Conservation (phyloP, 2,329 filamentous ascomycete genomes). For the Xylariaceae sp. region DNA sequence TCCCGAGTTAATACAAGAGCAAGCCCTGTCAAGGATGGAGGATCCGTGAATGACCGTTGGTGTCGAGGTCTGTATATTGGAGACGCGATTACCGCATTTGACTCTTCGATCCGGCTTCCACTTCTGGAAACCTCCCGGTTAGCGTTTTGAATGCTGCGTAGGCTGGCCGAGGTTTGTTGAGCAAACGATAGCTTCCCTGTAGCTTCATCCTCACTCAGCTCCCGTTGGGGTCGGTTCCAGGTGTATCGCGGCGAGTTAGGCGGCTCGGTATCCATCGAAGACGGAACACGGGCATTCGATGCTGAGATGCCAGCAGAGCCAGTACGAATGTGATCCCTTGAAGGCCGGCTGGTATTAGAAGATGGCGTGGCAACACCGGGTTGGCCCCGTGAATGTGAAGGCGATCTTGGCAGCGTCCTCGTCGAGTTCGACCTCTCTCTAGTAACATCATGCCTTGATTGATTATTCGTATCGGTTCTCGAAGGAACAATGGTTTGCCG, state of each 20-base stretch:
- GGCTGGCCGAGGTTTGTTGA: background rate
- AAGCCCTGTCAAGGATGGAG: background rate
- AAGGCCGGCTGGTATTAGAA: background rate
- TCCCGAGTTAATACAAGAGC: background rate
- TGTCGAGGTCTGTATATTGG: background rate
- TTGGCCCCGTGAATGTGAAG: background rate
- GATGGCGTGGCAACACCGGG: background rate
- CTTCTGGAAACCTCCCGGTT: background rate
- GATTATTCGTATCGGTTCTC: background rate
- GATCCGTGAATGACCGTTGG: background rate
- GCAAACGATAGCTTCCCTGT: background rate
- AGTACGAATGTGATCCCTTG: background rate
- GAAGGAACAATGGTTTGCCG: background rate
- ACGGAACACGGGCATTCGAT: background rate
- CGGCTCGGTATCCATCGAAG: background rate
- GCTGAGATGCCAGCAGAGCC: background rate
- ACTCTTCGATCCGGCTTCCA: background rate
- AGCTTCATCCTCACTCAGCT: background rate
- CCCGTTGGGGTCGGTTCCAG: background rate
- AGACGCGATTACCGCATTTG: background rate
- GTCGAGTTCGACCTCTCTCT: background rate
- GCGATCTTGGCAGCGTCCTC: background rate
- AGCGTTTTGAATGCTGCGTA: no score
- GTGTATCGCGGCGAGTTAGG: background rate
- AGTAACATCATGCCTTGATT: background rate